Evolutionary conservation across 2,329 filamentous ascomycete species (phyloP).

Genomic region (Waltergamsia citrina): DNA sequence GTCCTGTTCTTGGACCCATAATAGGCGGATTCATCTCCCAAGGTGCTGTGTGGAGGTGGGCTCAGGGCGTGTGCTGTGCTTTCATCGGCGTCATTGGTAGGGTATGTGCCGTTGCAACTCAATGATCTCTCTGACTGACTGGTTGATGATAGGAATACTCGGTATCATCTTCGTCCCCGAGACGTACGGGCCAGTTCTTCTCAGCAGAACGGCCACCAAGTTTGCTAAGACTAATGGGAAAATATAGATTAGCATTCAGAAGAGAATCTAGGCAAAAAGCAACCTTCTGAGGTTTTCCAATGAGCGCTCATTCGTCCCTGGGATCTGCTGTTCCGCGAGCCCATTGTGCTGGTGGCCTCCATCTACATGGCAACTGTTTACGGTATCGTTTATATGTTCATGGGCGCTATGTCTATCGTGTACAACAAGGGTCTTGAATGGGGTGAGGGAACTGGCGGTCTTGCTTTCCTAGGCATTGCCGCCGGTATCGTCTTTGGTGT

Average conservation of each 20-base stretch:
- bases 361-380: constrained; percentile 48
- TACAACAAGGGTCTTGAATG: constrained; percentile 43
- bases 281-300: constrained; percentile 29
- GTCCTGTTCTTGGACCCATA: constrained; percentile 52
- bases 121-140: too few species aligned
- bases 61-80: too few species aligned
- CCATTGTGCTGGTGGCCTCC: constrained; percentile 49
- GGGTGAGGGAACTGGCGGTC: constrained; percentile 38
- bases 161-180: constrained; percentile 36
- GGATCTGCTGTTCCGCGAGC: constrained; percentile 50
- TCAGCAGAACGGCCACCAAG: constrained; percentile 31
- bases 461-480: constrained; percentile 50
- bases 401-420: constrained; percentile 42
- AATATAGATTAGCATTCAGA: neutral
- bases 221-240: constrained; percentile 10
- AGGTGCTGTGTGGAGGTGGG: constrained; percentile 49
- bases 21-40: constrained; percentile 49
- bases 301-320: constrained; percentile 47
- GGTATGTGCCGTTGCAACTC: too few species aligned
- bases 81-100: too few species aligned
- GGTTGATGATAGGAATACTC: too few species aligned
- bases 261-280: neutral
- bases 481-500: constrained; percentile 48
- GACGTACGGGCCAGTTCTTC: constrained; percentile 42
- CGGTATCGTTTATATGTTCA: constrained; percentile 37